Base-by-base conservation (phyloP, 78 protist genomes). In the Dictyostelium purpureum region DNA sequence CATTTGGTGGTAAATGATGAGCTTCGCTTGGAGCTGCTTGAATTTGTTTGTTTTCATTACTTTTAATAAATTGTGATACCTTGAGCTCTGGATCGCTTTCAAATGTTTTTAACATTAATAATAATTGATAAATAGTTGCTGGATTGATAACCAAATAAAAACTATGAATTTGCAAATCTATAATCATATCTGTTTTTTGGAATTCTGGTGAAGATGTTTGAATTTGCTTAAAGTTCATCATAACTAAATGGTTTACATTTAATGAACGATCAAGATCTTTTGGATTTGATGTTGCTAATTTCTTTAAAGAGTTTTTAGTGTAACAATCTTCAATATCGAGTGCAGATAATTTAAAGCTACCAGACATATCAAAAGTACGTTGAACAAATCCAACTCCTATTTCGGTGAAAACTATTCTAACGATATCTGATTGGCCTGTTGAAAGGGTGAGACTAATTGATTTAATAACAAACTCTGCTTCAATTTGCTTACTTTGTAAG, bases 121-220 rank as follows among this genome's bases (percentile, higher is more conserved):
- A 61, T 26, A 85, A 45, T 35, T 85, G 92, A 73, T 74, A 38
- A 24, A 88, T 70, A 9, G 94, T 88, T 6, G 87, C 43, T 31
- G 94, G 94, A 57, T 88, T 88, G 28, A 79, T 59, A 16, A 88
- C 88, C 47, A 88, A 67, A 14, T 88, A 88, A 16, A 88, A 88
- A 5, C 49, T 37, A 14, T 77, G 57, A 56, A 88, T 52, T 11
- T 77, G 38, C 6, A 78, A 35, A 43, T 88, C 75, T 1, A 88
- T 33, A 0, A 35, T 24, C 87, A 88, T 67, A 56, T 88, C 89
- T 0, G 49, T 12, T 67, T 70, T 77, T 43, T 76, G 5, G n/a
- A 42, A 88, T 45, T 88, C 94, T 40, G 94, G 94, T 31, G 94
- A 88, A 40, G 66, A 2, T 10, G 24, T 1, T 47, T 85, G 59